Percentiles rank a stretch among this genome's conserved stretches.
These are phyloP conservation scores for Cicer arietinum DNA, from an alignment of 306 rosid species.

Conservation along the genomic window DNA sequence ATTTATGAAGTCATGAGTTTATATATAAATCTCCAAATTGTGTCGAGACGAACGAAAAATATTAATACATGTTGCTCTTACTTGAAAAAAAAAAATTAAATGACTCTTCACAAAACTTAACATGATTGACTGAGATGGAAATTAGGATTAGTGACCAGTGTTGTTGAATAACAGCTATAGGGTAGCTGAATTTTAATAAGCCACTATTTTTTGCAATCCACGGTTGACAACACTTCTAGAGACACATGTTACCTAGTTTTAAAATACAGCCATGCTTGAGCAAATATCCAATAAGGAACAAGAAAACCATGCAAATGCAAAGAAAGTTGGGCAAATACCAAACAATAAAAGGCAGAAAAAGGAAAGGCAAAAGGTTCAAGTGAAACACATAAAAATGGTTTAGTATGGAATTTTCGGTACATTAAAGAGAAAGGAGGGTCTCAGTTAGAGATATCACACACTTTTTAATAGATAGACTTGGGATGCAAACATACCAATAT, in stretches of 20 bases:
- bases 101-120: conserved; percentile 1
- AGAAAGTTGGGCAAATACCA: conserved; percentile 9
- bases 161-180: no score
- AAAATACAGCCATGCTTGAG: conserved; percentile 10
- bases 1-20: conserved; percentile 12
- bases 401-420: not conserved
- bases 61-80: conserved; percentile 1
- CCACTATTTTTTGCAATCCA: no score
- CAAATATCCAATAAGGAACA: conserved; percentile 28
- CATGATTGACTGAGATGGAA: conserved; percentile 24
- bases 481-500: conserved; percentile 64
- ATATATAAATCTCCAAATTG: not conserved
- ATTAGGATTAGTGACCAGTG: not conserved
- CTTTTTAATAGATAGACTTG: conserved; percentile 31
- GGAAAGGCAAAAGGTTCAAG: conserved; percentile 3
- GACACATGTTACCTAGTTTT: not conserved
- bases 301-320: conserved; percentile 24
- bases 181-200: no score
- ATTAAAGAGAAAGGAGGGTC: conserved; percentile 23
- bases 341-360: not conserved
- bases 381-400: conserved; percentile 15
- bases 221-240: no score
- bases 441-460: conserved; percentile 14
- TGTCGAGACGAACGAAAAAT: conserved; percentile 15
- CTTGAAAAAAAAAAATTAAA: not conserved